Percentiles rank a stretch among this genome's conserved stretches.
Evolutionary conservation across 192 early-diverging fungal species (phyloP).

Genomic region (Linnemannia elongata): DNA sequence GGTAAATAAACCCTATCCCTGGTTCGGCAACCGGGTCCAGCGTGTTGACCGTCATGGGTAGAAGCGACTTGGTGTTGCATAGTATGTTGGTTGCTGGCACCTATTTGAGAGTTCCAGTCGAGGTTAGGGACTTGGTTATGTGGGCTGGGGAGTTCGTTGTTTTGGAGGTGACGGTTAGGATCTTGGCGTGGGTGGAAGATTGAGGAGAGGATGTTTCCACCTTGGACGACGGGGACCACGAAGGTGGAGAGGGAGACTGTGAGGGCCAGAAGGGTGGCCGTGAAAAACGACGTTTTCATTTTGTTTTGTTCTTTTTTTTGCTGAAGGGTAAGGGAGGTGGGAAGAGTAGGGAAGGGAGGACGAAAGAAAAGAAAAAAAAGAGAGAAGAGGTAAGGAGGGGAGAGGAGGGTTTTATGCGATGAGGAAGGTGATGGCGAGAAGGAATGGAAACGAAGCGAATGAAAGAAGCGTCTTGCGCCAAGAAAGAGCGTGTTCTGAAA

Average conservation of each 20-base stretch:
- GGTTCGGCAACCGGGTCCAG: slow-evolving; percentile 9
- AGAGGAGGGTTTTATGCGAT: not conserved
- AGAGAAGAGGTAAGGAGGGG: not conserved
- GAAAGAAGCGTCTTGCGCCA: no score
- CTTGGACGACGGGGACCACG: slow-evolving; percentile 26
- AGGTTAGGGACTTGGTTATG: slow-evolving; percentile 17
- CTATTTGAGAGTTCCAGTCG: slow-evolving; percentile 53
- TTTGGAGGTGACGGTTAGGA: slow-evolving; percentile 12
- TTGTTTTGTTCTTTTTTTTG: not conserved
- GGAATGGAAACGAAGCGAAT: not conserved
- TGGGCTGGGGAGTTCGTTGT: slow-evolving; percentile 7
- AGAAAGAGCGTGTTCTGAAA: no score
- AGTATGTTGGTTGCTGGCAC: slow-evolving; percentile 1
- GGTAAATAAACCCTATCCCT: slow-evolving; percentile 47
- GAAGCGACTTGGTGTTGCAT: not conserved
- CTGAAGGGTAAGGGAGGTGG: not conserved
- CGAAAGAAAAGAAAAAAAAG: not conserved
- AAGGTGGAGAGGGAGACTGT: not conserved
- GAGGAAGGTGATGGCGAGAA: not conserved
- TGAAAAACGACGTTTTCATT: slow-evolving; percentile 10
- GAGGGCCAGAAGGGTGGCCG: not conserved
- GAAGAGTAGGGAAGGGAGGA: not conserved
- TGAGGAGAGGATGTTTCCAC: slow-evolving; percentile 38
- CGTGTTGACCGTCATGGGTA: not conserved
- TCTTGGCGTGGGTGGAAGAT: slow-evolving; percentile 12